Evolutionary conservation across 2,329 filamentous ascomycete genomes (phyloP).

Genomic region (Trichophyton mentagrophytes): DNA sequence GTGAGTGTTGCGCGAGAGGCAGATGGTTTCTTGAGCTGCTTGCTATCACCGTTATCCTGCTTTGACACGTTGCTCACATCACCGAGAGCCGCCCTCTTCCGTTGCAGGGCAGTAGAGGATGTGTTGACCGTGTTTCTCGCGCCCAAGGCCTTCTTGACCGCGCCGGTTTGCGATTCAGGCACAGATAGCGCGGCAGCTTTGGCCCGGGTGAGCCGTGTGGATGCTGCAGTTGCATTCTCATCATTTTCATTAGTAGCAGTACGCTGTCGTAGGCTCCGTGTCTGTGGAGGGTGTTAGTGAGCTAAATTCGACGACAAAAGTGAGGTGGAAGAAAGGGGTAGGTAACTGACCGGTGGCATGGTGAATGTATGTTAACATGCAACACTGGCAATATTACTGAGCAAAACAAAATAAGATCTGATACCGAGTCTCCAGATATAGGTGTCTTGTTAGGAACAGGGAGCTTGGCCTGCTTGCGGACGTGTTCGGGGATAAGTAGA

Average conservation of each 20-base stretch:
- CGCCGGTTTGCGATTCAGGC: constrained; percentile 39
- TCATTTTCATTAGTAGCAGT: constrained; percentile 85
- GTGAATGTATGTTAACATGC: constrained; percentile 15
- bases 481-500: neutral
- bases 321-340: neutral
- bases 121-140: constrained; percentile 51
- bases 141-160: constrained; percentile 51
- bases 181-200: constrained; percentile 61
- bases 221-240: constrained; percentile 57
- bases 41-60: constrained; percentile 41
- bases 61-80: constrained; percentile 96
- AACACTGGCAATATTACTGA: neutral
- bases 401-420: neutral
- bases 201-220: constrained; percentile 80
- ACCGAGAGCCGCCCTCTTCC: constrained; percentile 73
- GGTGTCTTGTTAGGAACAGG: neutral
- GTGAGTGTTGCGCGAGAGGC: constrained; percentile 54
- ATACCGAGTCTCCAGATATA: neutral
- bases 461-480: neutral
- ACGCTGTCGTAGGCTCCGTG: constrained; percentile 59
- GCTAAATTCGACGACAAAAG: constrained; percentile 15
- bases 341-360: constrained; percentile 46
- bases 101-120: constrained; percentile 39
- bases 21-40: constrained; percentile 61
- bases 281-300: constrained; percentile 40